These are phyloP conservation scores for Earliella scabrosa DNA, from an alignment of 1,284 basidiomycete species.

Conservation along the genomic window DNA sequence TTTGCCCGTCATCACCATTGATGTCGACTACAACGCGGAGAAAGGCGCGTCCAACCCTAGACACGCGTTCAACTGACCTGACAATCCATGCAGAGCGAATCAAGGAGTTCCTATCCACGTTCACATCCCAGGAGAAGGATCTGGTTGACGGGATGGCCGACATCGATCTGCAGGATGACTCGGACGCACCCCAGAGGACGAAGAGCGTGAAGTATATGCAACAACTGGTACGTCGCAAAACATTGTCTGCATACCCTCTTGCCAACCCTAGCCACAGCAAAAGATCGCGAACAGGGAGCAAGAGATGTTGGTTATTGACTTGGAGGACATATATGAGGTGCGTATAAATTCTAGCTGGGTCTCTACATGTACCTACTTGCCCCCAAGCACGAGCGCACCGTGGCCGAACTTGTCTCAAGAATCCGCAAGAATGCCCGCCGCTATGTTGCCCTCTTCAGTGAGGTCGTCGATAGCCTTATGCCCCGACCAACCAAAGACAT, in stretches of 20 bases:
- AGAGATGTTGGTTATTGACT: conserved; percentile 80
- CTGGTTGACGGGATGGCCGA: conserved; percentile 71
- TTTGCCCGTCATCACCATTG: conserved; percentile 53
- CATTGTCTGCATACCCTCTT: conserved; percentile 24
- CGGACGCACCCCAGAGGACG: conserved; percentile 43
- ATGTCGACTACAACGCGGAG: conserved; percentile 54
- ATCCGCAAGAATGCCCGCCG: conserved; percentile 89
- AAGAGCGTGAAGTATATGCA: conserved; percentile 83
- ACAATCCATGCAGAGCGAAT: conserved; percentile 59
- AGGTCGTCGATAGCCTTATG: conserved; percentile 89
- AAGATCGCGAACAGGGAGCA: conserved; percentile 92
- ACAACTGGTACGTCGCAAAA: conserved; percentile 73
- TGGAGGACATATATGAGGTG: conserved; percentile 80
- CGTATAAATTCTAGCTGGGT: conserved; percentile 26
- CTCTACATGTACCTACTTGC: not conserved
- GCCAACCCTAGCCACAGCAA: conserved; percentile 61
- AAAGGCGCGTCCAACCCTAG: conserved; percentile 33
- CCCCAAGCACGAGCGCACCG: conserved; percentile 65
- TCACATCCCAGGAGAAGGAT: conserved; percentile 68
- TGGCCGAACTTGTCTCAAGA: conserved; percentile 69
- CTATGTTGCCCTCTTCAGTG: conserved; percentile 90
- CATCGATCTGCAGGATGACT: conserved; percentile 67
- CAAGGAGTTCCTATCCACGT: conserved; percentile 69
- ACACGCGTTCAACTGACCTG: conserved; percentile 3
- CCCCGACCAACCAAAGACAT: conserved; percentile 90